A percentile compares a stretch with the other conserved stretches of the same genome.
phyloP scores from a whole-genome alignment of 495 filamentous ascomycete genomes.

The Hypoxylon fuscum region DNA sequence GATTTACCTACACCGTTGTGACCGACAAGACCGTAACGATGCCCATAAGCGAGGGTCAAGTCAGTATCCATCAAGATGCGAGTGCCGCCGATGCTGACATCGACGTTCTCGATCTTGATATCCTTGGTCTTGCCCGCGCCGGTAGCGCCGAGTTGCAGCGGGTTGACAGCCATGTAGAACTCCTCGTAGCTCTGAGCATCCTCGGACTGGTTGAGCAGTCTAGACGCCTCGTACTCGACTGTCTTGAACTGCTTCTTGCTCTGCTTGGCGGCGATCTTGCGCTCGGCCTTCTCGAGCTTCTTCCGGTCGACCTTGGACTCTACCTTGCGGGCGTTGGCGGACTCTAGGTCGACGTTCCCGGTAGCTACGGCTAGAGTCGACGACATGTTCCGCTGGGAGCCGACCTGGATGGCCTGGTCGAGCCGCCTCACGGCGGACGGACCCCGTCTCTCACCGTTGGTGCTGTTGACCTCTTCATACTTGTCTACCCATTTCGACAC shows the following conservation, averaged over 20 bases:
- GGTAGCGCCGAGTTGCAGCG: slow-evolving; percentile 81
- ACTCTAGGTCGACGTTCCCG: slow-evolving; percentile 89
- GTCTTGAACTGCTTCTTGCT: slow-evolving; percentile 98
- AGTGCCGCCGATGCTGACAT: slow-evolving; percentile 88
- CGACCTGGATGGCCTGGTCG: slow-evolving; percentile 95
- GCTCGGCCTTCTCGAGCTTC: slow-evolving; percentile 99
- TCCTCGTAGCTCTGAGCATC: slow-evolving; percentile 96
- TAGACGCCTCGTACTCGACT: slow-evolving; percentile 96
- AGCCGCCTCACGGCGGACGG: slow-evolving; percentile 85
- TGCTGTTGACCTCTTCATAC: slow-evolving; percentile 76
- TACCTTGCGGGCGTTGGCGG: slow-evolving; percentile 88
- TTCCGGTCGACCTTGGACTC: slow-evolving; percentile 98
- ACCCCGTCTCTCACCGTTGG: slow-evolving; percentile 60
- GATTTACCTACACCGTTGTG: slow-evolving; percentile 99
- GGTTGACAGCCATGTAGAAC: slow-evolving; percentile 99
- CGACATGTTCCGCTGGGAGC: slow-evolving; percentile 91
- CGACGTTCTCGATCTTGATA: slow-evolving; percentile 95
- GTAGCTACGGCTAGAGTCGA: slow-evolving; percentile 90
- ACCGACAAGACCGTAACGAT: slow-evolving; percentile 96
- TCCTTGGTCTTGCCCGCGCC: slow-evolving; percentile 91
- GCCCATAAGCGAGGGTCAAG: slow-evolving; percentile 89
- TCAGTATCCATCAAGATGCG: slow-evolving; percentile 91
- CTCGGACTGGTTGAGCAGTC: slow-evolving; percentile 82
- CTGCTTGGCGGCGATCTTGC: slow-evolving; percentile 98
- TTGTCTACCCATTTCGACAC: slow-evolving; percentile 91